Conservation (phyloP, 2,329 filamentous ascomycete genomes). For the Ophiostoma pallidulum region DNA sequence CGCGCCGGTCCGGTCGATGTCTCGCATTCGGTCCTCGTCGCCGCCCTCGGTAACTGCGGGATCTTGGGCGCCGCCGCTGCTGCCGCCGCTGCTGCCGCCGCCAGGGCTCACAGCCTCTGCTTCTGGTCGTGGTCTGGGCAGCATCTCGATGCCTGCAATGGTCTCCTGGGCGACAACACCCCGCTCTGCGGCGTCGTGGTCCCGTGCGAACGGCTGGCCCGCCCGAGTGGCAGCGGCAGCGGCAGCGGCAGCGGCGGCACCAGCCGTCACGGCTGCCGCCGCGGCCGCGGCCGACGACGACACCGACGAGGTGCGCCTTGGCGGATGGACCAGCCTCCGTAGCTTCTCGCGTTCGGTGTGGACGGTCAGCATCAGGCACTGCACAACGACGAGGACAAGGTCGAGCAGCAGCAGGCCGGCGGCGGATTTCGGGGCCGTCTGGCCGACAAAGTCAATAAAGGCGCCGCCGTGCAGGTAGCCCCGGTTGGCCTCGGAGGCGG, state of each 20-base stretch:
- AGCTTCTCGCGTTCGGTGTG: conserved; percentile 51
- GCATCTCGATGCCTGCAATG: conserved; percentile 37
- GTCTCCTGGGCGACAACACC: conserved; percentile 18
- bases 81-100: too few species aligned
- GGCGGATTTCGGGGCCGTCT: conserved; percentile 50
- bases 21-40: conserved; percentile 12
- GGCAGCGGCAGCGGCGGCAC: conserved; percentile 15
- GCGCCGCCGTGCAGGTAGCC: conserved; percentile 60
- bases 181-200: background rate
- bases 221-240: background rate
- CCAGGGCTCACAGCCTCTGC: too few species aligned
- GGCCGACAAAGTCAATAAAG: conserved; percentile 59
- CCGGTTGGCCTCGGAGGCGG: conserved; percentile 50
- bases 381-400: conserved; percentile 43
- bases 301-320: background rate
- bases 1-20: conserved; percentile 9
- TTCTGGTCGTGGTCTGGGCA: conserved; percentile 16
- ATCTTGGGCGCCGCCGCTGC: background rate
- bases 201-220: background rate
- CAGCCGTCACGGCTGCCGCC: conserved; percentile 11
- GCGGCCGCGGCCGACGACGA: conserved; percentile 10
- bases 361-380: conserved; percentile 56
- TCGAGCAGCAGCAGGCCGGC: conserved; percentile 48
- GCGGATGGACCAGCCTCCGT: conserved; percentile 36
- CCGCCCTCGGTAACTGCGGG: conserved; percentile 20